Evolutionary conservation across 208 protist genomes (phyloP), one percentile per base, ranked within the genome.

Genomic region (Wallacemonas collosoma): DNA sequence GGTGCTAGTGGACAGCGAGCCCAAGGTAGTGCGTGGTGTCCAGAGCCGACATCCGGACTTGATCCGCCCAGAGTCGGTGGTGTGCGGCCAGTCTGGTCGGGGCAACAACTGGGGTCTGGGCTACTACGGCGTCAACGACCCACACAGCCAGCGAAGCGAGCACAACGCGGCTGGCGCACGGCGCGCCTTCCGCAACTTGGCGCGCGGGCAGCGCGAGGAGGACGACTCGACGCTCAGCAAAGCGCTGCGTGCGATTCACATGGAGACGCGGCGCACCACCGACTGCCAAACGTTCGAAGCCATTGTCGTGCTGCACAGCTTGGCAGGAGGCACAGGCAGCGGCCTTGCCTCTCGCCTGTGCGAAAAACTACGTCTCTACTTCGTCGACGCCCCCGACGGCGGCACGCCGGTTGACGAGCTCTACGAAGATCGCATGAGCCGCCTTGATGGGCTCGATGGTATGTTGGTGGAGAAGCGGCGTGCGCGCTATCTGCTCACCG

Each of bases 71-170:
- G 85, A 93, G n/a, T 94, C 94, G 68, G 81, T 91, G 9, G 71
- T 94, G 15, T 81, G 68, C 69, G 91, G 91, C 15, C 86, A 96
- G 75, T 94, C 88, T 0, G 91, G 91, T 6, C 81, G 91, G 7
- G 91, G 91, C 9, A 96, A 96, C 74, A 89, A 94, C 73, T 96
- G 91, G 89, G 89, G 82, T 1, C 76, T 96, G 0, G 91, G 91
- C 57, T 96, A 94, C 75, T 91, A 94, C 79, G 88, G 91, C 48
- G 70, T 92, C 7, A 56, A 76, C 62, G 48, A 81, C 53, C 73
- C 71, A 39, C 45, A 73, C 43, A 93, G 85, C 68, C 58, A 72
- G 38, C 81, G 85, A n/a, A 66, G 64, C 54, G 82, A 82, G 60
- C 72, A 75, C 39, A 84, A 87, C 41, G 77, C 76, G 1, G 78